A percentile compares a stretch with the other conserved stretches of the same genome.
These are phyloP conservation scores for Akebia trifoliata DNA, from an alignment of 164 flowering plant species.

Conservation along the genomic window DNA sequence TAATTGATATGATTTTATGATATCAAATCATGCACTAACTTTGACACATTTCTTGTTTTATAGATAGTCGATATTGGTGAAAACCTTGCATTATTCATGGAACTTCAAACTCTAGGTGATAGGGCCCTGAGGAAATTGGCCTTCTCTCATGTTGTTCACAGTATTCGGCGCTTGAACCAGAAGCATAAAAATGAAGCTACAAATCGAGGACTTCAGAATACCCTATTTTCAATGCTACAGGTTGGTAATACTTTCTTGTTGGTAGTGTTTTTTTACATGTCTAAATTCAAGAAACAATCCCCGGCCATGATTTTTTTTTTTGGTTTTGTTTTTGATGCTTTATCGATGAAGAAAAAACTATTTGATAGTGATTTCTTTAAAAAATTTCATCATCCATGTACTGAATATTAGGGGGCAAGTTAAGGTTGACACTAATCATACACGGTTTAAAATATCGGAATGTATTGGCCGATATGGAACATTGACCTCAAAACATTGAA, in stretches of 20 bases:
- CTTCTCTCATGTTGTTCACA: conserved; percentile 70
- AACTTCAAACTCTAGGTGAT: conserved; percentile 78
- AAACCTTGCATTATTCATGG: conserved; percentile 70
- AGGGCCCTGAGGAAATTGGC: conserved; percentile 52
- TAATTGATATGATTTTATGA: too few relatives aligned
- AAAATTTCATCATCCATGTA: too few relatives aligned
- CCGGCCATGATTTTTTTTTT: background rate
- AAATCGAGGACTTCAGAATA: conserved; percentile 71
- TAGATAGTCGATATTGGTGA: conserved; percentile 69
- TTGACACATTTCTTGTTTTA: conserved; percentile 6
- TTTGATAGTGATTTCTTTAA: too few relatives aligned
- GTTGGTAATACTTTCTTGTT: conserved; percentile 24
- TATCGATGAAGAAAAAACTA: background rate
- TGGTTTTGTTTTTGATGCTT: background rate
- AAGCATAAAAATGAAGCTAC: conserved; percentile 67
- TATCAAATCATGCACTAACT: too few relatives aligned
- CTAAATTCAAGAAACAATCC: too few relatives aligned
- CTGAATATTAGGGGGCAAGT: too few relatives aligned
- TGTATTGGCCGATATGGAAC: too few relatives aligned
- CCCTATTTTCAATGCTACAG: conserved; percentile 61
- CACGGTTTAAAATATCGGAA: too few relatives aligned
- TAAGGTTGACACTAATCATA: too few relatives aligned
- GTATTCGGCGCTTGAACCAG: conserved; percentile 73
- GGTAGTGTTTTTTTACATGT: background rate
- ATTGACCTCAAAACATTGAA: too few relatives aligned